phyloP scores from a whole-genome alignment of 2,329 filamentous ascomycete species.

The Colletotrichum sp. region DNA sequence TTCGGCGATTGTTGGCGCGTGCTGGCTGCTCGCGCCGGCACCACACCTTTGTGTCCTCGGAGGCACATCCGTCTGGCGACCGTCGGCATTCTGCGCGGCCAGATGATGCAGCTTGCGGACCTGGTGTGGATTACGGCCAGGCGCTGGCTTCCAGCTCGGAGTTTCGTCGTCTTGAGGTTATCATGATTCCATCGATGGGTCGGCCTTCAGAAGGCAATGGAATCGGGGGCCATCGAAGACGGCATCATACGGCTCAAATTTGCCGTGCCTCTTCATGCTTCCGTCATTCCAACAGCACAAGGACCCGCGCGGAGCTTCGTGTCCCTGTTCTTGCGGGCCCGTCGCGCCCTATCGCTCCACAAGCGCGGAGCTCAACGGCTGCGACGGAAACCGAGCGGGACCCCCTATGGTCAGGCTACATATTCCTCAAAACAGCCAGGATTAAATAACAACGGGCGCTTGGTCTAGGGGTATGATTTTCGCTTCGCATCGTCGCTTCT shows the following conservation, averaged over 20 bases:
- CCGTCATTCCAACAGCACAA: conserved; percentile 6
- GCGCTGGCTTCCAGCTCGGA: not conserved
- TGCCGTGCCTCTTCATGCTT: not conserved
- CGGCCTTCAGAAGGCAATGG: not conserved
- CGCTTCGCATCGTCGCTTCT: conserved; percentile 1
- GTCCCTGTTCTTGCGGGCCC: not conserved
- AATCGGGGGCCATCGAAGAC: not conserved
- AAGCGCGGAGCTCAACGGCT: not conserved
- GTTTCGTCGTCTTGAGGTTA: not conserved
- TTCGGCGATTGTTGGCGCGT: not conserved
- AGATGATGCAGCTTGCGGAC: not conserved
- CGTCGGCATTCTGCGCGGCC: not conserved
- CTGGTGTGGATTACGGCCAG: not conserved
- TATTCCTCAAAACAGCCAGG: accelerated
- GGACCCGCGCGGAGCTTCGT: not conserved
- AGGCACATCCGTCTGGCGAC: not conserved
- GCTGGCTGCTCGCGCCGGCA: not conserved
- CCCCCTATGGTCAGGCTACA: accelerated
- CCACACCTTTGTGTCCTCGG: not conserved
- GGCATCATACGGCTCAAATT: not conserved
- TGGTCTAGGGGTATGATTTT: conserved; percentile 21
- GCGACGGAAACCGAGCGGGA: not conserved
- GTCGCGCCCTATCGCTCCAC: not conserved
- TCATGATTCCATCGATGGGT: not conserved
- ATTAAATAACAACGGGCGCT: not conserved